These are phyloP conservation scores for Colletotrichum sojae DNA, from an alignment of 2,329 filamentous ascomycete species.

Conservation along the genomic window DNA sequence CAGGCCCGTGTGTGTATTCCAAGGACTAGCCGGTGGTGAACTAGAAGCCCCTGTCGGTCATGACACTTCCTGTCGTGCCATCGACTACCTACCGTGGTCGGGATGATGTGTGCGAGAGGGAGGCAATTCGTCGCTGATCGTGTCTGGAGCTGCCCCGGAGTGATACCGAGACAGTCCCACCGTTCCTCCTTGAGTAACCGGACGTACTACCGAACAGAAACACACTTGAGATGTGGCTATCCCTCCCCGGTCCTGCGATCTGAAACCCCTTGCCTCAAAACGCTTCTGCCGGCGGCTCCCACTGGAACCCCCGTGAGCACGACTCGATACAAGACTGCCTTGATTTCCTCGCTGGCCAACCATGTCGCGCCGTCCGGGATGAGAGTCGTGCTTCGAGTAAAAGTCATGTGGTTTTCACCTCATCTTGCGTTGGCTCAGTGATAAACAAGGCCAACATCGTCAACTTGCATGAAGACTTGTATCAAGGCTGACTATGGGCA, in stretches of 20 bases:
- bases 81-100: not conserved
- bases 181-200: slow-evolving; percentile 1
- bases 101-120: not conserved
- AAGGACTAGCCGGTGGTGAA: not conserved
- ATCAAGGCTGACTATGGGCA: too few species aligned
- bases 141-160: slow-evolving; percentile 9
- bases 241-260: not conserved
- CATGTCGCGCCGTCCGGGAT: not conserved
- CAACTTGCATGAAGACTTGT: too few species aligned
- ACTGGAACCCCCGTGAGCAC: not conserved
- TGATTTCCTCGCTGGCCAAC: not conserved
- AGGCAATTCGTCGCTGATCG: slow-evolving; percentile 1
- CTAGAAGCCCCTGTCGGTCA: not conserved
- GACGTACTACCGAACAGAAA: slow-evolving; percentile 9
- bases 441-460: not conserved
- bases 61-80: not conserved
- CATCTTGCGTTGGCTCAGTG: not conserved
- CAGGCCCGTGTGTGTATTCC: not conserved
- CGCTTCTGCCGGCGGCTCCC: slow-evolving; percentile 7
- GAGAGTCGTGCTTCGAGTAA: not conserved
- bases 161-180: not conserved
- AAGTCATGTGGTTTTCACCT: not conserved
- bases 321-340: not conserved
- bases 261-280: slow-evolving; percentile 16
- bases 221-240: slow-evolving; percentile 7